These are phyloP conservation scores for Podochytrium sp. DNA, from an alignment of 192 early-diverging fungal species.

Conservation along the genomic window DNA sequence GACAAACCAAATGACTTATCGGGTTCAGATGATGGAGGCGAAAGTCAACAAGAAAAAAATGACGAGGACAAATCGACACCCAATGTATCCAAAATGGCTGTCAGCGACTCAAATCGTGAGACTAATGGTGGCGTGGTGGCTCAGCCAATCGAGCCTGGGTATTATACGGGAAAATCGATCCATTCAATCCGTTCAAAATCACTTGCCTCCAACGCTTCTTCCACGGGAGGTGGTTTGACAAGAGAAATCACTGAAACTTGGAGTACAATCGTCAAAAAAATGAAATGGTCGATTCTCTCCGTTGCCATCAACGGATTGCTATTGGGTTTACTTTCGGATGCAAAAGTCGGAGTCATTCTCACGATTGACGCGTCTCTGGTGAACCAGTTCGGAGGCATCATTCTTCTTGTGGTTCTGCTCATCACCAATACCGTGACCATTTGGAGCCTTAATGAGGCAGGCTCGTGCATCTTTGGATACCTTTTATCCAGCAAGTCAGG, in stretches of 20 bases:
- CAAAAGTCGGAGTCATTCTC: not conserved
- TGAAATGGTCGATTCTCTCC: conserved; percentile 2
- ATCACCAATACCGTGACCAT: conserved; percentile 11
- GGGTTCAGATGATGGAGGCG: too few species aligned
- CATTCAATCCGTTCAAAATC: not conserved
- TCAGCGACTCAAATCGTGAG: too few species aligned
- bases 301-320: conserved; percentile 8
- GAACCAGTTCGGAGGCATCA: conserved; percentile 9
- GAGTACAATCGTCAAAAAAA: not conserved
- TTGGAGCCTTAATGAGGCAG: conserved; percentile 3
- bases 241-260: conserved; percentile 15
- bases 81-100: too few species aligned
- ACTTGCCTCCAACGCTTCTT: not conserved
- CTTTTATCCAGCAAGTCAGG: not conserved
- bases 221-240: not conserved
- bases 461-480: not conserved
- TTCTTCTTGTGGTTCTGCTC: conserved; percentile 6
- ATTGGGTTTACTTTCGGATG: not conserved
- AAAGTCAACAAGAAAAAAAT: too few species aligned
- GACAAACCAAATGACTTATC: too few species aligned
- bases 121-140: too few species aligned
- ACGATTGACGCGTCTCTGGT: not conserved
- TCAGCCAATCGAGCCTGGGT: too few species aligned
- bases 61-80: too few species aligned
- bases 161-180: too few species aligned